A percentile compares a stretch with the other conserved stretches of the same genome.
Conservation (phyloP, 1,139 yeast species). For the Candida buenavistaensis region DNA sequence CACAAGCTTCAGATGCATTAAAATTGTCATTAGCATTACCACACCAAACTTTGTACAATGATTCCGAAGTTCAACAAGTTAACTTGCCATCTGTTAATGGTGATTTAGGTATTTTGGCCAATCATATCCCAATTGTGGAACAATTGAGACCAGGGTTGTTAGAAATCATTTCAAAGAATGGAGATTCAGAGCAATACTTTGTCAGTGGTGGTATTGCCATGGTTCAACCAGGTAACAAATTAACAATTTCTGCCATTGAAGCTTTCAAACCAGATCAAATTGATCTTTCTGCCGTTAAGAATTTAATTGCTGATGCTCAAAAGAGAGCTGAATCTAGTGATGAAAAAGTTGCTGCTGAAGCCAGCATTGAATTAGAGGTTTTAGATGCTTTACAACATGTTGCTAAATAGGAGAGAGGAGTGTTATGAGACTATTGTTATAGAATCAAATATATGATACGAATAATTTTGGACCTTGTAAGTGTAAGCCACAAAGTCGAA, state of each 20-base stretch:
- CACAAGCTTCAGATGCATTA: constrained; percentile 72
- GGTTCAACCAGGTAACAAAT: constrained; percentile 90
- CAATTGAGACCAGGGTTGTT: constrained; percentile 96
- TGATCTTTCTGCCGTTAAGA: constrained; percentile 76
- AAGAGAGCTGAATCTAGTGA: constrained; percentile 85
- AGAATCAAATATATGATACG: background rate
- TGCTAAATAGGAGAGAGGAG: constrained; percentile 58
- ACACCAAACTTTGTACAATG: constrained; percentile 62
- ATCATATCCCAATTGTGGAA: constrained; percentile 97
- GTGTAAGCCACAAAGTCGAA: too few relatives aligned
- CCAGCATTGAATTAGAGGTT: constrained; percentile 92
- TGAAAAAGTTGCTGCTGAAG: constrained; percentile 90
- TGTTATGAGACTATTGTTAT: background rate
- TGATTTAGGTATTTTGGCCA: constrained; percentile 95
- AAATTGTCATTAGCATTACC: constrained; percentile 91
- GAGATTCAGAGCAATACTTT: constrained; percentile 76
- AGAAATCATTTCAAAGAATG: constrained; percentile 81
- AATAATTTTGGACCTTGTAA: too few relatives aligned
- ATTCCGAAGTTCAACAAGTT: constrained; percentile 73
- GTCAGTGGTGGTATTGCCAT: constrained; percentile 98
- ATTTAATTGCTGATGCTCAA: constrained; percentile 90
- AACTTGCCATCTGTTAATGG: constrained; percentile 96
- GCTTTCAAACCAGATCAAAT: constrained; percentile 92
- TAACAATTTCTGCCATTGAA: constrained; percentile 92
- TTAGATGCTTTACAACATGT: constrained; percentile 90